Conservation (phyloP, 2,329 filamentous ascomycete species). For the Aspergillus spinulosporus region DNA sequence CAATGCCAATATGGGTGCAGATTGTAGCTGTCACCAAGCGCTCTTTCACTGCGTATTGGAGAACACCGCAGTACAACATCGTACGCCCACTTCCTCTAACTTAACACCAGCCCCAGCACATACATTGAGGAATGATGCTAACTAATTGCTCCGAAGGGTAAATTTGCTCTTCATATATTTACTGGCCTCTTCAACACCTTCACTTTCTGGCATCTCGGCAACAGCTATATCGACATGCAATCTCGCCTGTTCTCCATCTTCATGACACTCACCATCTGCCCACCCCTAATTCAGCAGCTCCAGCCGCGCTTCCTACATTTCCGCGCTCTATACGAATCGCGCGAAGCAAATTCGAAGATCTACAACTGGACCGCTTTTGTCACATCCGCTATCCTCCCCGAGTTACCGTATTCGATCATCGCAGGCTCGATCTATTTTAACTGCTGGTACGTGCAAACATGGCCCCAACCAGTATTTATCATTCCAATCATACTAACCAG, state of each 20-base stretch:
- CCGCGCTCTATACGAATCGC: constrained; percentile 66
- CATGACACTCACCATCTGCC: constrained; percentile 72
- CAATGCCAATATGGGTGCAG: constrained; percentile 60
- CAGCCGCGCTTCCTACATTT: constrained; percentile 70
- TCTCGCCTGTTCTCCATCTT: constrained; percentile 74
- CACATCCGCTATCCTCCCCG: constrained; percentile 64
- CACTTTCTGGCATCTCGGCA: constrained; percentile 65
- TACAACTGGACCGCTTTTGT: constrained; percentile 75
- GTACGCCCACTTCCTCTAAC: constrained; percentile 24
- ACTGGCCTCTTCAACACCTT: constrained; percentile 69
- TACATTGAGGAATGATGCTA: too few species aligned
- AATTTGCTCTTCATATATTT: constrained; percentile 62
- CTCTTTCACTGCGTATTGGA: constrained; percentile 64
- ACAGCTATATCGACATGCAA: constrained; percentile 63
- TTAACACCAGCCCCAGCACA: too few species aligned
- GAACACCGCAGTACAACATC: constrained; percentile 60
- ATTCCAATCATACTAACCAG: too few species aligned
- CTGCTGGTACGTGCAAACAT: constrained; percentile 54
- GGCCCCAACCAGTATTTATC: too few species aligned
- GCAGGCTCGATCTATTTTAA: constrained; percentile 66
- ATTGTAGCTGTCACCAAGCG: constrained; percentile 57
- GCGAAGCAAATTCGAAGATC: constrained; percentile 76
- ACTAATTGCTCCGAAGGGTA: constrained; percentile 35
- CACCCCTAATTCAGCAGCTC: constrained; percentile 73
- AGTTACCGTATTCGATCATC: constrained; percentile 69